phyloP scores from a whole-genome alignment of 345 rosid genomes.

The Microthlaspi erraticum region DNA sequence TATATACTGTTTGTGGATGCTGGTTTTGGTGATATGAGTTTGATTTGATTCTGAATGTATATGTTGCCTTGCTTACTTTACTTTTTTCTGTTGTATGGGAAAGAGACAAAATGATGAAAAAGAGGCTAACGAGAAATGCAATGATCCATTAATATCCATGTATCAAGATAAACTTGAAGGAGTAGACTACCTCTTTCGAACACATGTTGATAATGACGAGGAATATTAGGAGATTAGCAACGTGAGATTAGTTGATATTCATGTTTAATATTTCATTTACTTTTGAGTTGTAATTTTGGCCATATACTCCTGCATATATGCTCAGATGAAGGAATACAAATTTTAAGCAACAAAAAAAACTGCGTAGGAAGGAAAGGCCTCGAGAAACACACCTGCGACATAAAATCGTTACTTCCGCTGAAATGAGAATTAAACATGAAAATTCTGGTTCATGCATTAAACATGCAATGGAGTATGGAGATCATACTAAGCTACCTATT shows the following conservation, averaged over 20 bases:
- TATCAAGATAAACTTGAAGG: conserved; percentile 81
- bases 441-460: too few species aligned
- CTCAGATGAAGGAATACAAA: too few species aligned
- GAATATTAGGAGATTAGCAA: conserved; percentile 30
- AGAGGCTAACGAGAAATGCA: conserved; percentile 37
- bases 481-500: too few species aligned
- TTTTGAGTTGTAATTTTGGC: conserved; percentile 4
- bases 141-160: conserved; percentile 47
- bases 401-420: too few species aligned
- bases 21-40: too few species aligned
- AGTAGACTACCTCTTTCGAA: conserved; percentile 77
- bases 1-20: conserved; percentile 87
- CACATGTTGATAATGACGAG: conserved; percentile 50
- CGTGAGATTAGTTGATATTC: conserved; percentile 25
- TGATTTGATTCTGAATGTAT: background rate
- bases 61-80: conserved; percentile 8
- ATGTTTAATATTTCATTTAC: background rate
- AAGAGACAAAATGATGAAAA: conserved; percentile 46
- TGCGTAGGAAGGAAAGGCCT: too few species aligned
- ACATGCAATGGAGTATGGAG: too few species aligned
- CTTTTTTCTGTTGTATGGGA: conserved; percentile 47
- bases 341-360: background rate
- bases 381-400: too few species aligned
- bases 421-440: too few species aligned
- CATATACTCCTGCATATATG: too few species aligned